These are phyloP conservation scores for Globisporangium cylindrosporum DNA, from an alignment of 352 stramenopile genomes.

Conservation along the genomic window DNA sequence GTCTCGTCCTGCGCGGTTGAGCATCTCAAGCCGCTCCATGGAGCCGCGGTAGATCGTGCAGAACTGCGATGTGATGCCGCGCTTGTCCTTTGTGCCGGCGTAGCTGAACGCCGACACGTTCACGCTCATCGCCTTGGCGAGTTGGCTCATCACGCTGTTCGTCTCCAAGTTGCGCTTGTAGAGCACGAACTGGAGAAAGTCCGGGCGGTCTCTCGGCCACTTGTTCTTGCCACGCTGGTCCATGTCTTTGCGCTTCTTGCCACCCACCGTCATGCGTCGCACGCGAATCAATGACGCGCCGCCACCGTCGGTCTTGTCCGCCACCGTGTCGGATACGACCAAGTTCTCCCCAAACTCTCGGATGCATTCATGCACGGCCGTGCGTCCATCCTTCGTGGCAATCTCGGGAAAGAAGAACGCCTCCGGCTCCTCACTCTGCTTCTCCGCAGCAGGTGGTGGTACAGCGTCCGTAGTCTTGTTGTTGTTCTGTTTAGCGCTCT, in stretches of 20 bases:
- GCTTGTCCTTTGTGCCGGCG: slow-evolving; percentile 96
- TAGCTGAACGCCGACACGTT: slow-evolving; percentile 81
- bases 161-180: slow-evolving; percentile 98
- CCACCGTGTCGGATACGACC: slow-evolving; percentile 84
- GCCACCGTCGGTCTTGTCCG: slow-evolving; percentile 38
- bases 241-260: slow-evolving; percentile 85
- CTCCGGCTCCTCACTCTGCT: neutral
- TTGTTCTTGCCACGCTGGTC: slow-evolving; percentile 49
- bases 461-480: neutral
- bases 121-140: slow-evolving; percentile 70
- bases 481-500: slow-evolving; percentile 20
- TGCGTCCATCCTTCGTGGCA: slow-evolving; percentile 81
- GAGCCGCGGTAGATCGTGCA: slow-evolving; percentile 87
- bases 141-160: slow-evolving; percentile 72
- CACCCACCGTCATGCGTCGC: slow-evolving; percentile 73
- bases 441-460: neutral
- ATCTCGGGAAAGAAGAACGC: slow-evolving; percentile 76
- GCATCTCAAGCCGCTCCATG: slow-evolving; percentile 71
- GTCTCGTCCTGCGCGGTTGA: slow-evolving; percentile 65
- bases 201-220: slow-evolving; percentile 67
- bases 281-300: slow-evolving; percentile 70
- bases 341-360: slow-evolving; percentile 61
- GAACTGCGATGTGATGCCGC: slow-evolving; percentile 95
- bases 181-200: slow-evolving; percentile 94
- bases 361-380: slow-evolving; percentile 82